Evolutionary conservation across 208 protist genomes (phyloP).

Genomic region (Wallacemonas rigidus): DNA sequence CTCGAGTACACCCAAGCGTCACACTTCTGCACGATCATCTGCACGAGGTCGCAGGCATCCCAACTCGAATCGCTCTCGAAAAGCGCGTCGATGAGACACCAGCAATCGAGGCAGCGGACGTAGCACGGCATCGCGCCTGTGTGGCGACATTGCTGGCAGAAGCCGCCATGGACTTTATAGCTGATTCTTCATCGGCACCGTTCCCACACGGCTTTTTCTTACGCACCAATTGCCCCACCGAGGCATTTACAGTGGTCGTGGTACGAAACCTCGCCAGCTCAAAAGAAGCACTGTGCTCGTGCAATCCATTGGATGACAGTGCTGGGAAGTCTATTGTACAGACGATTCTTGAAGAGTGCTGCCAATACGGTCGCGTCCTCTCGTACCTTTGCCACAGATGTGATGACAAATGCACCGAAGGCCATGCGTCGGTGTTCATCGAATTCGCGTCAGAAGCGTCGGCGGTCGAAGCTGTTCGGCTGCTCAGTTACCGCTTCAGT

Average conservation of each 20-base stretch:
- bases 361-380: conserved; percentile 74
- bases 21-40: neutral
- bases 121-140: neutral
- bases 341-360: conserved; percentile 66
- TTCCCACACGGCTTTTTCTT: conserved; percentile 12
- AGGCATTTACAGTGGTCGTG: conserved; percentile 39
- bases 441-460: conserved; percentile 54
- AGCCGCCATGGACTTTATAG: neutral
- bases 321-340: conserved; percentile 41
- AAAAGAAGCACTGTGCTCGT: conserved; percentile 20
- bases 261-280: conserved; percentile 38
- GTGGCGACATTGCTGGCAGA: neutral
- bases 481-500: conserved; percentile 41
- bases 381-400: conserved; percentile 58
- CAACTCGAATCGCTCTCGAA: conserved; percentile 1
- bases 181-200: neutral
- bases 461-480: conserved; percentile 49
- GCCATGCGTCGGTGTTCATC: conserved; percentile 49
- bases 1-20: conserved; percentile 1
- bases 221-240: neutral
- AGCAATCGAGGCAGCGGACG: neutral
- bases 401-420: conserved; percentile 6
- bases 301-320: neutral
- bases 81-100: neutral
- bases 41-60: neutral